A percentile compares a stretch with the other conserved stretches of the same genome.
phyloP scores from a whole-genome alignment of 768 basidiomycete species.

The Megacollybia marginata region DNA sequence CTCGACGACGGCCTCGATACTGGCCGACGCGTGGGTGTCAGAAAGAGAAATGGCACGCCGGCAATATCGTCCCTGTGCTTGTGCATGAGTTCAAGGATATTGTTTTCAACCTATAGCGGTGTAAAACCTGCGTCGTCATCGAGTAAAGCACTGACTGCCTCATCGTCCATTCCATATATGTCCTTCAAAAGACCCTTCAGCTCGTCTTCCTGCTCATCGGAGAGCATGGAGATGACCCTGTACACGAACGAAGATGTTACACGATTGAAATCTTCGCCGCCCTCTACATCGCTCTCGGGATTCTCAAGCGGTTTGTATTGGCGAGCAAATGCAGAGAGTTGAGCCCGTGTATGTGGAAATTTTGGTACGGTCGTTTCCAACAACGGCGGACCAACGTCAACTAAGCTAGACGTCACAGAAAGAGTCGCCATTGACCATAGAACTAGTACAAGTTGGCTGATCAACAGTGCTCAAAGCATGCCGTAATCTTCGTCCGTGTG shows the following conservation, averaged over 20 bases:
- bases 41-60: constrained; percentile 75
- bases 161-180: constrained; percentile 62
- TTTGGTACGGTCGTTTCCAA: constrained; percentile 20
- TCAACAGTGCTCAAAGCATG: too few relatives aligned
- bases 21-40: constrained; percentile 74
- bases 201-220: constrained; percentile 80
- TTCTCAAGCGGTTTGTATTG: constrained; percentile 58
- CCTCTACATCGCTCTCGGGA: constrained; percentile 50
- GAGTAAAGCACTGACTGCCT: constrained; percentile 42
- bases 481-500: too few relatives aligned
- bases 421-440: too few relatives aligned
- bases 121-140: constrained; percentile 8
- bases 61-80: constrained; percentile 83
- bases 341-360: constrained; percentile 80
- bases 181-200: constrained; percentile 71
- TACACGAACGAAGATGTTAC: constrained; percentile 61
- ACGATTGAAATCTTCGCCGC: constrained; percentile 40
- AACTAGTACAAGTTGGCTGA: too few relatives aligned
- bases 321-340: constrained; percentile 66
- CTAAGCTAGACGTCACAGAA: too few relatives aligned
- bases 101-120: constrained; percentile 66
- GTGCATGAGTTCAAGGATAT: constrained; percentile 93
- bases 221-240: constrained; percentile 63
- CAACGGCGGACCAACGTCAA: too few relatives aligned
- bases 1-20: constrained; percentile 77